phyloP scores from a whole-genome alignment of 306 rosid species.

The Inga oerstediana region DNA sequence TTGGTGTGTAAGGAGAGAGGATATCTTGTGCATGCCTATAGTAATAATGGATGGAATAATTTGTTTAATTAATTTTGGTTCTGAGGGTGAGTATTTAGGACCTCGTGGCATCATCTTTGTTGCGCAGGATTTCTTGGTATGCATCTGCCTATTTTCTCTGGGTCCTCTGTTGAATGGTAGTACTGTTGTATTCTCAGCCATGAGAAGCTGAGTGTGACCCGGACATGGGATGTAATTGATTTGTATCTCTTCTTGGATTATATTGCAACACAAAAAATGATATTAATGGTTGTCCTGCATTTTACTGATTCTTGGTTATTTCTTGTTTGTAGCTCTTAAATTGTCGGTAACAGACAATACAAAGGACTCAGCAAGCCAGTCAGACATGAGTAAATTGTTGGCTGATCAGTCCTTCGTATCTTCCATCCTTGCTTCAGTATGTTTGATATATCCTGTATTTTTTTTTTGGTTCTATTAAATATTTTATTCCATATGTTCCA shows the following conservation, averaged over 20 bases:
- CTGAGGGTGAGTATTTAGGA: not conserved
- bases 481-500: conserved; percentile 7
- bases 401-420: conserved; percentile 97
- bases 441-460: conserved; percentile 31
- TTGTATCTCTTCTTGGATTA: conserved; percentile 14
- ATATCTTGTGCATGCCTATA: conserved; percentile 8
- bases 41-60: not conserved
- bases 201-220: conserved; percentile 15
- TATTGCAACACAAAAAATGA: not conserved
- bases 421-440: conserved; percentile 88
- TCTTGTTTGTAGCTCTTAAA: conserved; percentile 74
- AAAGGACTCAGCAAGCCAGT: conserved; percentile 66
- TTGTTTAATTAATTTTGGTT: conserved; percentile 12
- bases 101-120: not conserved
- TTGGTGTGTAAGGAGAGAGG: not conserved
- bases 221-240: conserved; percentile 26
- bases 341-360: conserved; percentile 74
- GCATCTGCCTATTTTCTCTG: conserved; percentile 12
- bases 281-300: conserved; percentile 20
- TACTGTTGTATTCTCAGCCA: conserved; percentile 7
- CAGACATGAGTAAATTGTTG: conserved; percentile 84
- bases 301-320: conserved; percentile 22
- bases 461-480: conserved; percentile 12
- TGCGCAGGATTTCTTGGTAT: conserved; percentile 1
- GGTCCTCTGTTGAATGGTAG: not conserved